phyloP scores from a whole-genome alignment of 148 eudicot species.

The Pharnaceum exiguum region DNA sequence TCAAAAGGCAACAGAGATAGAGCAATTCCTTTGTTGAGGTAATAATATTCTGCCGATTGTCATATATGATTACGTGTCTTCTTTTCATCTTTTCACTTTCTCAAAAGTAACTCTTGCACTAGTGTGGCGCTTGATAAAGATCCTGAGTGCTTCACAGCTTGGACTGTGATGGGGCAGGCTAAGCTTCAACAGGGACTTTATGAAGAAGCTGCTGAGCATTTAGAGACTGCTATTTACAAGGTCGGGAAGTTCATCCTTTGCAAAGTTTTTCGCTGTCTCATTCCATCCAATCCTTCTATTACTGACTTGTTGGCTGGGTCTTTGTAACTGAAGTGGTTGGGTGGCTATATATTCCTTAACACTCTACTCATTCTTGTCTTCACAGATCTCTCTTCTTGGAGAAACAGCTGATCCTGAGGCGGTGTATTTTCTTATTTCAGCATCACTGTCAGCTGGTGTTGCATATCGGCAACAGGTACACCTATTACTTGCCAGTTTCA shows the following conservation, averaged over 20 bases:
- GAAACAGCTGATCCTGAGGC: constrained; percentile 49
- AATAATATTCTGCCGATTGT: constrained; percentile 9
- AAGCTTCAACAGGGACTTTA: constrained; percentile 36
- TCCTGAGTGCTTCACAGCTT: constrained; percentile 66
- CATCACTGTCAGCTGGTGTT: constrained; percentile 63
- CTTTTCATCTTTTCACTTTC: constrained; percentile 1
- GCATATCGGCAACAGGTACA: constrained; percentile 56
- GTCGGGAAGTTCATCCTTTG: constrained; percentile 24
- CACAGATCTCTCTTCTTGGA: constrained; percentile 42
- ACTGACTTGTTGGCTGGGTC: background rate
- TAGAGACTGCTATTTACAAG: constrained; percentile 66
- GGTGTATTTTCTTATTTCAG: constrained; percentile 58
- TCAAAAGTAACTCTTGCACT: constrained; percentile 20
- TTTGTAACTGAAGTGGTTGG: background rate
- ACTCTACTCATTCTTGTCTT: background rate
- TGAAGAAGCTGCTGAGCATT: constrained; percentile 55
- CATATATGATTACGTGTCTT: constrained; percentile 1
- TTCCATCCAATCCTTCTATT: background rate
- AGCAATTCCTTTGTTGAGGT: constrained; percentile 63
- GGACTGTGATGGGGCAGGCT: constrained; percentile 62
- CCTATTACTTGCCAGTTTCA: background rate
- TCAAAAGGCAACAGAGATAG: constrained; percentile 42
- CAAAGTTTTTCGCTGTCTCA: background rate
- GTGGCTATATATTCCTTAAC: background rate
- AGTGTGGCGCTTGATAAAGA: constrained; percentile 82